These are phyloP conservation scores for Solanum chmielewskii DNA, from an alignment of 257 asterid species.

Conservation along the genomic window DNA sequence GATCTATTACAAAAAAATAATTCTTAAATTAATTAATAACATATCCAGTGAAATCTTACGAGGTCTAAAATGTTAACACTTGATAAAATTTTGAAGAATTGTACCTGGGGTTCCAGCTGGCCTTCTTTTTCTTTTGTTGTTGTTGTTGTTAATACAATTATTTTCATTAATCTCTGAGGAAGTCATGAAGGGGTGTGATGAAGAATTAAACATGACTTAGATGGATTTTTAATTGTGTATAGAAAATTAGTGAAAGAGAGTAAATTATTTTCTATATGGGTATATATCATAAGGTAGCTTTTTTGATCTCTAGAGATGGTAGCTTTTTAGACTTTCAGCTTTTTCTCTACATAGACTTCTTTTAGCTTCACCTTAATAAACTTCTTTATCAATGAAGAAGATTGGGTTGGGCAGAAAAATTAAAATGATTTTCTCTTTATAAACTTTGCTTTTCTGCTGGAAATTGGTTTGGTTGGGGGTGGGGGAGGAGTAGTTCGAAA, in stretches of 20 bases:
- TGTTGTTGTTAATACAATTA: background rate
- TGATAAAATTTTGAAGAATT: background rate
- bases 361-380: background rate
- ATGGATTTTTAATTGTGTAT: background rate
- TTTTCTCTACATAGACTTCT: constrained; percentile 6
- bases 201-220: constrained; percentile 19
- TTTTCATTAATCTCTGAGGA: constrained; percentile 11
- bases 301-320: background rate
- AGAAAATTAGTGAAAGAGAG: background rate
- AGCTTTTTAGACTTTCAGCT: constrained; percentile 19
- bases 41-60: background rate
- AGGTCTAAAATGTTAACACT: too few relatives aligned
- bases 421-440: background rate
- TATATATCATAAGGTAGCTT: background rate
- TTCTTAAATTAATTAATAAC: background rate
- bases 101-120: constrained; percentile 31
- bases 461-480: background rate
- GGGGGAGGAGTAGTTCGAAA: background rate
- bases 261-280: constrained; percentile 11
- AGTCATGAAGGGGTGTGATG: constrained; percentile 13
- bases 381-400: constrained; percentile 12
- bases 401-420: background rate
- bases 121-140: constrained; percentile 11
- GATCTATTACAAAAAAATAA: background rate
- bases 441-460: background rate